These are phyloP conservation scores for Cucurbita pepo DNA, from an alignment of 306 rosid species.

Conservation along the genomic window DNA sequence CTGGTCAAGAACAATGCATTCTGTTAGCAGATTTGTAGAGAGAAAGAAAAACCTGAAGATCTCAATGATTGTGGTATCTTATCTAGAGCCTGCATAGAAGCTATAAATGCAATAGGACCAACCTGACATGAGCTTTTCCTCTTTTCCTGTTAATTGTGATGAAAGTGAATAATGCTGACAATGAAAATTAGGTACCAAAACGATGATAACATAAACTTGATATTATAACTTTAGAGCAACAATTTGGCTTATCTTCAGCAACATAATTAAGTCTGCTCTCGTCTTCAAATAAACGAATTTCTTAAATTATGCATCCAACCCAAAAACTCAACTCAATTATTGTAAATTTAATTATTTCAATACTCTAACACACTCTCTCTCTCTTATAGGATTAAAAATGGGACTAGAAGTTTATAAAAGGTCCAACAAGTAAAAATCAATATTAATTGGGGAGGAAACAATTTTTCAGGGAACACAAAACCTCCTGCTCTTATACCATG, in stretches of 20 bases:
- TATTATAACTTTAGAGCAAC: not conserved
- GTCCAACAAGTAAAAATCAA: too few relatives aligned
- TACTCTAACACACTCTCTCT: too few relatives aligned
- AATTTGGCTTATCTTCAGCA: not conserved
- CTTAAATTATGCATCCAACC: too few relatives aligned
- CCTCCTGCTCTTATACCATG: too few relatives aligned
- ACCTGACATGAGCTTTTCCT: slow-evolving; percentile 42
- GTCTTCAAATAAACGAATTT: not conserved
- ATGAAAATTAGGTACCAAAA: not conserved
- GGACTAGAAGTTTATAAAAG: too few relatives aligned
- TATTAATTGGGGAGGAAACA: too few relatives aligned
- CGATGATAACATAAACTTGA: not conserved
- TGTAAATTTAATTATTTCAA: too few relatives aligned
- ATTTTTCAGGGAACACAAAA: too few relatives aligned
- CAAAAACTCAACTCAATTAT: too few relatives aligned
- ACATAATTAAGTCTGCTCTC: not conserved
- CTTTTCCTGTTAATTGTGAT: slow-evolving; percentile 1
- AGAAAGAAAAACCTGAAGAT: slow-evolving; percentile 66
- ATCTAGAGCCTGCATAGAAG: slow-evolving; percentile 30
- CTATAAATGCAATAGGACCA: slow-evolving; percentile 72
- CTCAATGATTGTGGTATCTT: slow-evolving; percentile 62
- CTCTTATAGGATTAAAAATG: too few relatives aligned
- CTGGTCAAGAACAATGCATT: not conserved
- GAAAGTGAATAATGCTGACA: not conserved
- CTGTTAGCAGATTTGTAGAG: not conserved